Percentiles rank a stretch among this genome's conserved stretches.
Conservation (phyloP, 805 yeast genomes). For the Candida hispaniensis region DNA sequence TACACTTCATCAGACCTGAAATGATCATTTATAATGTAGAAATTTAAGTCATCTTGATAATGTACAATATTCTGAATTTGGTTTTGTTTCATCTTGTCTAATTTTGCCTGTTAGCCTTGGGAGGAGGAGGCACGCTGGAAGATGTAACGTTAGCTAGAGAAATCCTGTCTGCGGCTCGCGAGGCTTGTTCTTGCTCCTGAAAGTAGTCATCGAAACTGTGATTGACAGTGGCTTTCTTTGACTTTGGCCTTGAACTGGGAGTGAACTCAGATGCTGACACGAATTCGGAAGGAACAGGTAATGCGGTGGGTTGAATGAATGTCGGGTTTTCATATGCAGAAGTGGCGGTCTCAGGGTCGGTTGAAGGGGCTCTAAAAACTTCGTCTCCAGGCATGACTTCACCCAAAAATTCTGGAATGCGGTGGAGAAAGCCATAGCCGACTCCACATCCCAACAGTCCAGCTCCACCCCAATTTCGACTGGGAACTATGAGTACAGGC, state of each 20-base stretch:
- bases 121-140: conserved; percentile 24
- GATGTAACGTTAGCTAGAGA: conserved; percentile 8
- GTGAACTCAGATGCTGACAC: conserved; percentile 2
- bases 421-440: conserved; percentile 82
- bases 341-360: conserved; percentile 5
- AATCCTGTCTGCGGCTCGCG: conserved; percentile 22
- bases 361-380: conserved; percentile 33
- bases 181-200: conserved; percentile 23
- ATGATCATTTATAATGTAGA: no score
- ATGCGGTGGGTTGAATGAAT: conserved; percentile 6
- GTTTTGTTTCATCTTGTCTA: no score
- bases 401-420: conserved; percentile 56
- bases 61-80: no score
- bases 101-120: no score
- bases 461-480: conserved; percentile 68
- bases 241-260: conserved; percentile 4
- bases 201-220: conserved; percentile 21
- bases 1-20: no score
- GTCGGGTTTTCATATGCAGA: conserved; percentile 12
- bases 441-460: conserved; percentile 90
- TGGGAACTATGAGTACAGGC: conserved; percentile 71
- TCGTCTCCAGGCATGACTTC: conserved; percentile 33
- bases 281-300: conserved; percentile 10
- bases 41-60: no score
- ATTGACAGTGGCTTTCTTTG: conserved; percentile 17